Conservation (phyloP, 2,329 filamentous ascomycete species). For the Sclerotinia trifoliorum region DNA sequence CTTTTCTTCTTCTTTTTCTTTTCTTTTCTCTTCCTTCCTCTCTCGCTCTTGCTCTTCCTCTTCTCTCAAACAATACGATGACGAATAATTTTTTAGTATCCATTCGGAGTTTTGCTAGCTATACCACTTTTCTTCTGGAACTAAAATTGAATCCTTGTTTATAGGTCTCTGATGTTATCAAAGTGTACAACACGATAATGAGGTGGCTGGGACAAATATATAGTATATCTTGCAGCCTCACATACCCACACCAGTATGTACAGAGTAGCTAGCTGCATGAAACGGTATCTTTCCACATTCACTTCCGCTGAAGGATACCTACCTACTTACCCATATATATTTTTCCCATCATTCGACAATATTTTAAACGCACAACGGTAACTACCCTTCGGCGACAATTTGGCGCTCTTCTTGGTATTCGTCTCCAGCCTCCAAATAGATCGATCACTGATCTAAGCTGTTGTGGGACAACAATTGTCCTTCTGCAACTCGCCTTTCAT, state of each 20-base stretch:
- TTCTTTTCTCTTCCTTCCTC: background rate
- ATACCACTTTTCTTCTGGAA: constrained; percentile 3
- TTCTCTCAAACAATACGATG: constrained; percentile 10
- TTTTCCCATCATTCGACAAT: constrained; percentile 2
- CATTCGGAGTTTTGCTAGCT: constrained; percentile 14
- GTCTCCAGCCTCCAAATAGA: background rate
- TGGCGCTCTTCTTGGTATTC: background rate
- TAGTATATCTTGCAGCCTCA: constrained; percentile 5
- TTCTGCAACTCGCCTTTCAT: constrained; percentile 13
- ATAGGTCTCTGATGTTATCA: background rate
- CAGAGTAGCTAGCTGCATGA: constrained; percentile 21
- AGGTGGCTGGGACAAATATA: constrained; percentile 19
- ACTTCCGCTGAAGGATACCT: constrained; percentile 6
- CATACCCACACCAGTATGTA: constrained; percentile 4
- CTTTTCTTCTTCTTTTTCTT: background rate
- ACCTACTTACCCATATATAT: background rate
- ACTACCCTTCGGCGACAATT: constrained; percentile 1
- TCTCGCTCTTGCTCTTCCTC: no score
- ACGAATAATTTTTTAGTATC: background rate
- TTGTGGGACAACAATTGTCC: constrained; percentile 16
- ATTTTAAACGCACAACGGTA: constrained; percentile 6
- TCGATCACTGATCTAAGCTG: constrained; percentile 9
- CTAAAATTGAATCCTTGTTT: constrained; percentile 10
- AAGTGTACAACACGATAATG: constrained; percentile 6
- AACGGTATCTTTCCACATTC: constrained; percentile 4